Evolutionary conservation across 768 basidiomycete species (phyloP).

Genomic region (Trametes maxima): DNA sequence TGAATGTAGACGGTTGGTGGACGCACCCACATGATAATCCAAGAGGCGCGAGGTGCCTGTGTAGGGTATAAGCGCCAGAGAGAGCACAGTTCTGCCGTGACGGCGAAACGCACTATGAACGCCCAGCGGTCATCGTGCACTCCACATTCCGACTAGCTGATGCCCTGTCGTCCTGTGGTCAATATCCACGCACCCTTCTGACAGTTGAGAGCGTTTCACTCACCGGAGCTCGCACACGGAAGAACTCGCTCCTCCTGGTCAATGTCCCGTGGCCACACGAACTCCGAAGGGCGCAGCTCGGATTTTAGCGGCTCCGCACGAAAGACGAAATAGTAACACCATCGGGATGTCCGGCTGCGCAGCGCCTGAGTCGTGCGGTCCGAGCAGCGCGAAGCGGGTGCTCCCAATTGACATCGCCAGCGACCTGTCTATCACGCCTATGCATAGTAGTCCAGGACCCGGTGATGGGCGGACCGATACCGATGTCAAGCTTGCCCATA

Average conservation of each 20-base stretch:
- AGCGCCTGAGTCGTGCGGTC: slow-evolving; percentile 2
- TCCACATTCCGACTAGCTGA: background rate
- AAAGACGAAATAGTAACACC: slow-evolving; percentile 6
- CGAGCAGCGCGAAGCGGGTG: background rate
- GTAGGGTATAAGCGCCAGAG: background rate
- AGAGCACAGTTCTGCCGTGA: background rate
- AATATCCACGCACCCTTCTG: background rate
- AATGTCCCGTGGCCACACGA: background rate
- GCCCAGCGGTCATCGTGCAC: background rate
- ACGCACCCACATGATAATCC: background rate
- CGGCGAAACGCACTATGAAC: slow-evolving; percentile 3
- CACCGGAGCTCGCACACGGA: background rate
- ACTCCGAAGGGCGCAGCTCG: slow-evolving; percentile 14
- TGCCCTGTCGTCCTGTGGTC: background rate
- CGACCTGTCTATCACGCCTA: background rate
- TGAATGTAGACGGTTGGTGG: background rate
- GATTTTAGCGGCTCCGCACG: slow-evolving; percentile 16
- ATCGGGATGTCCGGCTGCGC: background rate
- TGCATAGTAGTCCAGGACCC: background rate
- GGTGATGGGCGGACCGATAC: slow-evolving; percentile 5
- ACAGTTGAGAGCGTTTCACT: slow-evolving; percentile 3
- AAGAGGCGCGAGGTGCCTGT: background rate
- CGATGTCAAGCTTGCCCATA: background rate
- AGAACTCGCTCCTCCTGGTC: background rate
- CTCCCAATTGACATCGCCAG: background rate